phyloP scores from a whole-genome alignment of 2,329 filamentous ascomycete genomes.

The Hymenoscyphus infarciens region DNA sequence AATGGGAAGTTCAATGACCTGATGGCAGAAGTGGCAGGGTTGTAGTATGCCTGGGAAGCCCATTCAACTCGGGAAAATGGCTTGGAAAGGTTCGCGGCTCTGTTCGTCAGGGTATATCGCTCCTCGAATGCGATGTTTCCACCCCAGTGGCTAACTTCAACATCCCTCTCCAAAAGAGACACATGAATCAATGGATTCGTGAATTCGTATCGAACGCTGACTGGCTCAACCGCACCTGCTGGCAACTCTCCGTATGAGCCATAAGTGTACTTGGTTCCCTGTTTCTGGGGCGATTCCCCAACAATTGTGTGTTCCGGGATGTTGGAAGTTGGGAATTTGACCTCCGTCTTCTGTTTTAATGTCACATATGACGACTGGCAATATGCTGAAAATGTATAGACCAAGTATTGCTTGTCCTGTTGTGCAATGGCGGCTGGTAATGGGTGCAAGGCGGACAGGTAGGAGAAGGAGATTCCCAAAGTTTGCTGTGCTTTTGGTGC shows the following conservation, averaged over 20 bases:
- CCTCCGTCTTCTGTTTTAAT: slow-evolving; percentile 91
- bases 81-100: slow-evolving; percentile 71
- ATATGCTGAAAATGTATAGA: slow-evolving; percentile 83
- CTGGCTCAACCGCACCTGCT: slow-evolving; percentile 69
- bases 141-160: slow-evolving; percentile 97
- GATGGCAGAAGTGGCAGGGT: slow-evolving; percentile 71
- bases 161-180: slow-evolving; percentile 75
- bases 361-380: slow-evolving; percentile 79
- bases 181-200: slow-evolving; percentile 86
- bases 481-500: slow-evolving; percentile 76
- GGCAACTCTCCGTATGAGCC: slow-evolving; percentile 81
- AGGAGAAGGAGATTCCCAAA: slow-evolving; percentile 79
- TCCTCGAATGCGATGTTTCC: slow-evolving; percentile 96
- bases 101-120: slow-evolving; percentile 82
- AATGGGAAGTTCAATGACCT: slow-evolving; percentile 81
- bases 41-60: slow-evolving; percentile 70
- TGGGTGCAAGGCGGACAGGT: slow-evolving; percentile 74
- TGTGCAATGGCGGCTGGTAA: slow-evolving; percentile 82
- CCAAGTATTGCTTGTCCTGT: slow-evolving; percentile 79
- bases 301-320: slow-evolving; percentile 84
- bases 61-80: slow-evolving; percentile 76
- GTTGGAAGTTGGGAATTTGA: slow-evolving; percentile 77
- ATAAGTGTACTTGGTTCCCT: slow-evolving; percentile 83
- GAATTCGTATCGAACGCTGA: slow-evolving; percentile 87
- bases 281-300: slow-evolving; percentile 67